Percentiles rank a stretch among this genome's conserved stretches.
Evolutionary conservation across 768 basidiomycete genomes (phyloP).

Genomic region (Mycena venus): DNA sequence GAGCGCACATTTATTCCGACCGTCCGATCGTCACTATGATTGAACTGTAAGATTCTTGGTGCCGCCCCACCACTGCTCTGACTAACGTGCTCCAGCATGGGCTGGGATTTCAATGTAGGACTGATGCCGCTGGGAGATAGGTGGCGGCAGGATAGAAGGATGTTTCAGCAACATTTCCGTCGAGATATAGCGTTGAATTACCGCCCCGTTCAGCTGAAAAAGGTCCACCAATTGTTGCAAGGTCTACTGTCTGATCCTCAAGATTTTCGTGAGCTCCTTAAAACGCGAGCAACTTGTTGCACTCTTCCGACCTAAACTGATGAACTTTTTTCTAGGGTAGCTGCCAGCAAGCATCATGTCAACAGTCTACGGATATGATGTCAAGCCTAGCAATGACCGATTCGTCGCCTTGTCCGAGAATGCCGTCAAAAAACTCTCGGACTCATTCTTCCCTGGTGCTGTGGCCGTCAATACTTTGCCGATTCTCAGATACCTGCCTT

Average conservation of each 20-base stretch:
- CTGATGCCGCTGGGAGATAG: conserved; percentile 44
- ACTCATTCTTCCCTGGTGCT: conserved; percentile 38
- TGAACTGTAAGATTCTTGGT: conserved; percentile 27
- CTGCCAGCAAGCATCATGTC: conserved; percentile 5
- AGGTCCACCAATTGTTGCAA: conserved; percentile 37
- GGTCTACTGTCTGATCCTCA: conserved; percentile 31
- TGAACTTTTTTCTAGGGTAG: background rate
- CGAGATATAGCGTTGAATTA: conserved; percentile 34
- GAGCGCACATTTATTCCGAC: conserved; percentile 40
- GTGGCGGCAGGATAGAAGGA: conserved; percentile 47
- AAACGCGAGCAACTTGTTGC: background rate
- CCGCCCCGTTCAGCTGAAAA: conserved; percentile 38
- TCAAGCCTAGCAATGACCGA: conserved; percentile 38
- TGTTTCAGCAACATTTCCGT: conserved; percentile 45
- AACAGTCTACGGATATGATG: conserved; percentile 43
- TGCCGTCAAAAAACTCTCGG: conserved; percentile 22
- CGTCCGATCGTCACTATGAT: conserved; percentile 31
- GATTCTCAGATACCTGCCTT: conserved; percentile 42
- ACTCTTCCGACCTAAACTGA: no score
- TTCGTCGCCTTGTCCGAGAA: conserved; percentile 39
- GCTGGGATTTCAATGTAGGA: conserved; percentile 37
- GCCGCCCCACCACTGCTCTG: background rate
- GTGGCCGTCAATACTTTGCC: conserved; percentile 47
- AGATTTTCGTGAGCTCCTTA: conserved; percentile 33
- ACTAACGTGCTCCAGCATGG: background rate